Evolutionary conservation across 495 filamentous ascomycete genomes (phyloP).

Genomic region (Trichocladium antarcticum): DNA sequence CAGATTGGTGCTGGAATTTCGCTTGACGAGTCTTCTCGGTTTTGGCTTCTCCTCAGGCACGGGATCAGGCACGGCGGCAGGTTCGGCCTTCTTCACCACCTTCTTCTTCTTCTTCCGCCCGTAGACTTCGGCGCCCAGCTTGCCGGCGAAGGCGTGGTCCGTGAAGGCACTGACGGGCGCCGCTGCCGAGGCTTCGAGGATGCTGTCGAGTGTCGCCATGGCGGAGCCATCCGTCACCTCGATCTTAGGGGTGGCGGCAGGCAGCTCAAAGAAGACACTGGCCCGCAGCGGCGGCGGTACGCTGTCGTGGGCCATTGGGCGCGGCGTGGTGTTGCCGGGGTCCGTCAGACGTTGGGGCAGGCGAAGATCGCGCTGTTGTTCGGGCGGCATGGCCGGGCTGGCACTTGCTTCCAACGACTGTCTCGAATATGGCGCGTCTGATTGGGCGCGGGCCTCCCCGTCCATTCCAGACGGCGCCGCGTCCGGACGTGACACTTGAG

Average conservation of each 20-base stretch:
- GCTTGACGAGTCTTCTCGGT: slow-evolving; percentile 17
- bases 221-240: slow-evolving; percentile 71
- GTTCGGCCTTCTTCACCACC: slow-evolving; percentile 12
- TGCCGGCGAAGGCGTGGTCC: slow-evolving; percentile 77
- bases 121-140: slow-evolving; percentile 56
- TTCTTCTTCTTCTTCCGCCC: slow-evolving; percentile 38
- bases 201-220: slow-evolving; percentile 80
- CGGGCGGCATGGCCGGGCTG: slow-evolving; percentile 25
- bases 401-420: slow-evolving; percentile 23
- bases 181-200: slow-evolving; percentile 83
- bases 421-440: slow-evolving; percentile 13
- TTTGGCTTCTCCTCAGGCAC: slow-evolving; percentile 4
- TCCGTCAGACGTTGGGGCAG: slow-evolving; percentile 22
- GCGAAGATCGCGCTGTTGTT: slow-evolving; percentile 18
- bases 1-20: slow-evolving; percentile 11
- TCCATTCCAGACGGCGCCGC: slow-evolving; percentile 3
- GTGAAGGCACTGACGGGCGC: slow-evolving; percentile 94
- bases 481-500: neutral
- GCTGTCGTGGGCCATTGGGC: slow-evolving; percentile 33
- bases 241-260: slow-evolving; percentile 42
- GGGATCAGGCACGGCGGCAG: neutral
- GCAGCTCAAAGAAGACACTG: slow-evolving; percentile 78
- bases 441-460: neutral
- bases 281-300: slow-evolving; percentile 86
- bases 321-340: slow-evolving; percentile 30